A percentile compares a stretch with the other conserved stretches of the same genome.
phyloP scores from a whole-genome alignment of 176 grass and related monocot species.

The Areca catechu region DNA sequence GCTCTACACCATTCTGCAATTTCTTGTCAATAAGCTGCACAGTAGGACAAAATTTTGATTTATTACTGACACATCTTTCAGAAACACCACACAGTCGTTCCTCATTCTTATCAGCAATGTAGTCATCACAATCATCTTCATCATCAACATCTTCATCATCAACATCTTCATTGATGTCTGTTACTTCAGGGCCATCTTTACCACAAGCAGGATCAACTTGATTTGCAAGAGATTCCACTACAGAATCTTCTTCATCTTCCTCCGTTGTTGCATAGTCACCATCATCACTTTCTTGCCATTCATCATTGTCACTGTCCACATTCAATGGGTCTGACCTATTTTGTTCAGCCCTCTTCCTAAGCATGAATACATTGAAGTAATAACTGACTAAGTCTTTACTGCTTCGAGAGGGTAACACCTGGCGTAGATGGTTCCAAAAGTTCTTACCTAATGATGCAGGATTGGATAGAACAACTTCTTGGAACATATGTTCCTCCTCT shows the following conservation, averaged over 20 bases:
- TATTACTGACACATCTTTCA: neutral
- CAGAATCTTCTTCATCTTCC: conserved; percentile 45
- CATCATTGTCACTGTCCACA: conserved; percentile 84
- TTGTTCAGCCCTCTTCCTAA: conserved; percentile 62
- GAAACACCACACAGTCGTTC: conserved; percentile 1
- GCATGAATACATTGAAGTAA: conserved; percentile 89
- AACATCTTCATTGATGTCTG: conserved; percentile 8
- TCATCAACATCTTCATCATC: conserved; percentile 20
- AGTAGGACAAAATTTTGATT: neutral
- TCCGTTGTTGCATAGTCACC: conserved; percentile 12
- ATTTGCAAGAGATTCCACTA: conserved; percentile 28
- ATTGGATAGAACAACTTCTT: conserved; percentile 51
- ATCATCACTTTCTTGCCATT: conserved; percentile 49
- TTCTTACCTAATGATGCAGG: conserved; percentile 47
- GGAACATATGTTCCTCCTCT: conserved; percentile 62
- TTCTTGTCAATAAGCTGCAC: neutral
- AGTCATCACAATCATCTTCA: conserved; percentile 20
- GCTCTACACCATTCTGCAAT: neutral
- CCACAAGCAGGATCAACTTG: conserved; percentile 26
- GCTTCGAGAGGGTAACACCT: conserved; percentile 43
- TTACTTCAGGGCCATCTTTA: conserved; percentile 6
- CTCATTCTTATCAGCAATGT: conserved; percentile 13
- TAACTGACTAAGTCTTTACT: conserved; percentile 75
- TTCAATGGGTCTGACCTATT: conserved; percentile 53
- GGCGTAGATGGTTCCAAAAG: conserved; percentile 58